A percentile compares a stretch with the other conserved stretches of the same genome.
These are phyloP conservation scores for Kitagawia praeruptora DNA, from an alignment of 129 eudicot species.

Conservation along the genomic window DNA sequence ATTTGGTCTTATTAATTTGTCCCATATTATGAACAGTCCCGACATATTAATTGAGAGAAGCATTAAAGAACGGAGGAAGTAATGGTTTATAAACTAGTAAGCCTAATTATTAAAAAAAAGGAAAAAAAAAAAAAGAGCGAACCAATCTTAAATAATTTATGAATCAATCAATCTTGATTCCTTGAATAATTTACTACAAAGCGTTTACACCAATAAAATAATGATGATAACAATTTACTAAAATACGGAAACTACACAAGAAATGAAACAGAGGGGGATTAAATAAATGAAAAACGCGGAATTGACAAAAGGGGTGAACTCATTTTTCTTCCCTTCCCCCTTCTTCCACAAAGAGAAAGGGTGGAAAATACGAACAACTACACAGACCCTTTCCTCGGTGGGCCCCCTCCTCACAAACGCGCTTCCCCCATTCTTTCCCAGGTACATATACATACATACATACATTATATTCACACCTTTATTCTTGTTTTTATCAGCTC, in stretches of 20 bases:
- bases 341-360: neutral
- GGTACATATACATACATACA: neutral
- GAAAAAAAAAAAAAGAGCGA: no score
- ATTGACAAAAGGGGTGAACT: constrained; percentile 7
- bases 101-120: no score
- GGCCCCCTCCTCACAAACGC: neutral
- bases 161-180: no score
- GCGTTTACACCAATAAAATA: no score
- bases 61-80: no score
- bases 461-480: neutral
- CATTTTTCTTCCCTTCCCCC: neutral
- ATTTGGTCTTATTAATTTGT: no score
- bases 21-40: no score
- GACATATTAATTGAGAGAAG: no score
- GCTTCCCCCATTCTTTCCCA: constrained; percentile 4
- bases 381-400: neutral
- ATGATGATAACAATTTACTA: no score
- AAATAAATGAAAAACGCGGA: neutral
- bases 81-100: no score
- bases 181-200: no score
- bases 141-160: no score
- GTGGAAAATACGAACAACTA: neutral
- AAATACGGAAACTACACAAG: neutral
- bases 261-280: neutral
- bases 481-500: neutral